A percentile compares a stretch with the other conserved stretches of the same genome.
Evolutionary conservation across 73 alveolate species (phyloP).

Genomic region (Stentor roeselii): DNA sequence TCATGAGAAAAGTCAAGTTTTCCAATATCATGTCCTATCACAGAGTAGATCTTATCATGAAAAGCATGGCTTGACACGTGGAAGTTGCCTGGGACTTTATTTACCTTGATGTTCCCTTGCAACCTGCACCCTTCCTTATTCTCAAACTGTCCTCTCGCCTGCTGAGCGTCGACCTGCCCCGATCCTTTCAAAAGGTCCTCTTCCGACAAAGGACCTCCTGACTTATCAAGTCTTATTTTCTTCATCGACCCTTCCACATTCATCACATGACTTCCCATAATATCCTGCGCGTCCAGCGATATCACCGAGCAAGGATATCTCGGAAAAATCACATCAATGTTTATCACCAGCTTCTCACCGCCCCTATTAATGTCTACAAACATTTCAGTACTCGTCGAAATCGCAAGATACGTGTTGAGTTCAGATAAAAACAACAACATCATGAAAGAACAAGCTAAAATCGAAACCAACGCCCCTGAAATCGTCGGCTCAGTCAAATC

Average conservation of each 20-base stretch:
- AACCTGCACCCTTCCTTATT: conserved; percentile 83
- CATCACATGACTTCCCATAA: conserved; percentile 86
- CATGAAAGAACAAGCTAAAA: conserved; percentile 69
- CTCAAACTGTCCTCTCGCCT: conserved; percentile 6
- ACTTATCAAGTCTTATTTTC: conserved; percentile 56
- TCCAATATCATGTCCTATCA: conserved; percentile 40
- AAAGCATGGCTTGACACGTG: conserved; percentile 86
- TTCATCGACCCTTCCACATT: conserved; percentile 74
- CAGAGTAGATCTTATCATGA: conserved; percentile 48
- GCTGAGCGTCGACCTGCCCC: conserved; percentile 30
- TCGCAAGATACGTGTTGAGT: conserved; percentile 61
- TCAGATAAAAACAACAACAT: conserved; percentile 74
- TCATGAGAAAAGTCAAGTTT: conserved; percentile 72
- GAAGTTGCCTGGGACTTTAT: conserved; percentile 87
- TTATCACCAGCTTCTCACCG: conserved; percentile 77
- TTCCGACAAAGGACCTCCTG: conserved; percentile 56
- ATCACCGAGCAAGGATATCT: conserved; percentile 90
- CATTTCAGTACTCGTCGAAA: conserved; percentile 74
- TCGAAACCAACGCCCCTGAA: conserved; percentile 87
- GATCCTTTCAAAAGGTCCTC: conserved; percentile 40
- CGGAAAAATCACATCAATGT: conserved; percentile 82
- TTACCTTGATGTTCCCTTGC: conserved; percentile 73
- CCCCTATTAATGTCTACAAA: conserved; percentile 78
- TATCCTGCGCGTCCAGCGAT: conserved; percentile 89
- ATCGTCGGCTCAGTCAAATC: conserved; percentile 81